Percentiles rank a stretch among this genome's conserved stretches.
phyloP scores from a whole-genome alignment of 352 stramenopile species.

The Aphanomyces invadans region DNA sequence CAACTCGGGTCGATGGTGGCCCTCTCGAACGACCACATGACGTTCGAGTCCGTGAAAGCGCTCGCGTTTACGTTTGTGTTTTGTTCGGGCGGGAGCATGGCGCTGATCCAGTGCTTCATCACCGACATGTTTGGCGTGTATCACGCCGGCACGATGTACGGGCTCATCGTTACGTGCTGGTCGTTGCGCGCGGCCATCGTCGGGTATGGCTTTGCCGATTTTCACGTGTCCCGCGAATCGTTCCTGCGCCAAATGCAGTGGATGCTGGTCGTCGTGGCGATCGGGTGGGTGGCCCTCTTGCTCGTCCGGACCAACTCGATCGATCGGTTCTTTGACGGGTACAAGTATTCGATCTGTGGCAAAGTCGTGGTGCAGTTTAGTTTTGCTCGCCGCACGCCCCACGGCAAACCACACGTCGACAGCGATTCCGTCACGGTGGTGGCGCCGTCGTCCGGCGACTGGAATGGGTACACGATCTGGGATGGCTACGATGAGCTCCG shows the following conservation, averaged over 20 bases:
- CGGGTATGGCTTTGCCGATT: constrained; percentile 3
- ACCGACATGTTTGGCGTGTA: constrained; percentile 23
- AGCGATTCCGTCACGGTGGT: neutral
- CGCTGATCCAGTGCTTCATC: constrained; percentile 18
- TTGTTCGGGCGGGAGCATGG: constrained; percentile 17
- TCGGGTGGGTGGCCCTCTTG: constrained; percentile 2
- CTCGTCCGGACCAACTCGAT: constrained; percentile 22
- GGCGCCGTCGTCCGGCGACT: neutral
- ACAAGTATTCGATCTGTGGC: constrained; percentile 15
- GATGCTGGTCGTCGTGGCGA: neutral
- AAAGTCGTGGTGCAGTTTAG: constrained; percentile 8
- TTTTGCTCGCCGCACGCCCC: neutral
- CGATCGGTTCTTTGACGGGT: constrained; percentile 23
- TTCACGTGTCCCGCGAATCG: neutral
- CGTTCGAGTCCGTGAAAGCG: neutral
- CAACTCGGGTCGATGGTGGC: neutral
- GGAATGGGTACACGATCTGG: neutral
- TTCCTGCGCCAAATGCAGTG: neutral
- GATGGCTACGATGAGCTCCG: neutral
- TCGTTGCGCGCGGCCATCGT: neutral
- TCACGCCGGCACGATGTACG: constrained; percentile 23
- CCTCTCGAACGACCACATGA: neutral
- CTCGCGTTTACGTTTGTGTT: constrained; percentile 19
- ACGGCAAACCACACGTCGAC: neutral
- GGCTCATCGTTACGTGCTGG: constrained; percentile 10